These are phyloP conservation scores for Ilyonectria sp. DNA, from an alignment of 2,329 filamentous ascomycete species.

Conservation along the genomic window DNA sequence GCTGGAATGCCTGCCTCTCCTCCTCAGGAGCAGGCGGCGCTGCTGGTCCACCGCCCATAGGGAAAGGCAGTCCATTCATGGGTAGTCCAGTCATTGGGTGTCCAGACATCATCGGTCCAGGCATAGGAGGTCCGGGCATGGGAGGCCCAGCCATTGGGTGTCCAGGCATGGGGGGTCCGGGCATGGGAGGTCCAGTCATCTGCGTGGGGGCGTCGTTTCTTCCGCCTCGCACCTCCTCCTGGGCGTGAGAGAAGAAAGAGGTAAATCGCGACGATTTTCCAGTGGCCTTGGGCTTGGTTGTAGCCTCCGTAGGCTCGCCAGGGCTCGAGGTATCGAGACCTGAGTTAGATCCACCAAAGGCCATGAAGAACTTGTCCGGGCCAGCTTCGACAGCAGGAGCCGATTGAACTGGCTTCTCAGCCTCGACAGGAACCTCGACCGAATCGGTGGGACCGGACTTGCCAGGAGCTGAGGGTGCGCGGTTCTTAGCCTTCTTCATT, in stretches of 20 bases:
- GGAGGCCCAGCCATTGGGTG: conserved; percentile 2
- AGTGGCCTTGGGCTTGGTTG: conserved; percentile 68
- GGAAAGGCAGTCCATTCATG: conserved; percentile 37
- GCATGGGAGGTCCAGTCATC: conserved; percentile 45
- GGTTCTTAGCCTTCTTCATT: conserved; percentile 80
- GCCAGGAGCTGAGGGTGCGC: conserved; percentile 54
- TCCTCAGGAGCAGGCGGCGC: conserved; percentile 69
- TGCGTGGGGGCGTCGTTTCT: conserved; percentile 66
- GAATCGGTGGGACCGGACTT: conserved; percentile 53
- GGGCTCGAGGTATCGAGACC: conserved; percentile 66
- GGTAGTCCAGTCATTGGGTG: conserved; percentile 56
- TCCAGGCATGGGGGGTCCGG: conserved; percentile 38
- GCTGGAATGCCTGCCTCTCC: conserved; percentile 89
- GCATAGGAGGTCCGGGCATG: conserved; percentile 1
- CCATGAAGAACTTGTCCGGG: conserved; percentile 84
- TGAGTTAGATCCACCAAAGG: conserved; percentile 62
- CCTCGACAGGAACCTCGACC: conserved; percentile 57
- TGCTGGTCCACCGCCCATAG: conserved; percentile 46
- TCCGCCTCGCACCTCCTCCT: conserved; percentile 67
- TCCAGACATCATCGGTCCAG: conserved; percentile 39
- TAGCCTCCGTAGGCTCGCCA: conserved; percentile 61
- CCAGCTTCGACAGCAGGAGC: conserved; percentile 76
- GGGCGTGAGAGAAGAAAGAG: conserved; percentile 75
- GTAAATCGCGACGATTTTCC: conserved; percentile 88
- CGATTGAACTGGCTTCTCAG: conserved; percentile 69